These are phyloP conservation scores for Tetrapisispora nanseiensis DNA, from an alignment of 805 yeast species.

Conservation along the genomic window DNA sequence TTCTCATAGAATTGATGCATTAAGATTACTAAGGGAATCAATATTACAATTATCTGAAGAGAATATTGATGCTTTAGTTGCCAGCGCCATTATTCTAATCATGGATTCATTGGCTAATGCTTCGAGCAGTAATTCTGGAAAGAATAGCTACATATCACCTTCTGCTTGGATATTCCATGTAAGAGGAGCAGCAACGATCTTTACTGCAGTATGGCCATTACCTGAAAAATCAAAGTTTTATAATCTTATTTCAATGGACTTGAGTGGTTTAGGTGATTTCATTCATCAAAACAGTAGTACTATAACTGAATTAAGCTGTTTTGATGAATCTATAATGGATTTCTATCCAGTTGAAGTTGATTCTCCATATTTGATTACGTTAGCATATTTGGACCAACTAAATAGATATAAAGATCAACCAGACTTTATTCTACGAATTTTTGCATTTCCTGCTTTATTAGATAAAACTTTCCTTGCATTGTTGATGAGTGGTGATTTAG, in stretches of 20 bases:
- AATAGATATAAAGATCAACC: constrained; percentile 74
- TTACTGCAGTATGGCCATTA: constrained; percentile 91
- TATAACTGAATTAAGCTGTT: constrained; percentile 59
- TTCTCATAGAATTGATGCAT: constrained; percentile 78
- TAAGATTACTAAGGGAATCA: constrained; percentile 71
- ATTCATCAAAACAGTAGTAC: constrained; percentile 31
- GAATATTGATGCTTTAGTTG: constrained; percentile 87
- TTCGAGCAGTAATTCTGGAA: constrained; percentile 32
- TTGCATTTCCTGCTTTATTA: constrained; percentile 87
- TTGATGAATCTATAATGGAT: constrained; percentile 77
- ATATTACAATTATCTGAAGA: constrained; percentile 74
- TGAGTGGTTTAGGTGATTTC: constrained; percentile 77
- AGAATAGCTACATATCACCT: constrained; percentile 52
- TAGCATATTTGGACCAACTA: constrained; percentile 76
- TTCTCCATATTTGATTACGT: constrained; percentile 77
- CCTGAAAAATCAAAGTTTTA: constrained; percentile 59
- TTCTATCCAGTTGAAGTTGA: constrained; percentile 74
- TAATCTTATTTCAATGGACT: constrained; percentile 70
- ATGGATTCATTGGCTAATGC: constrained; percentile 95
- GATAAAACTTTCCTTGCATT: constrained; percentile 72
- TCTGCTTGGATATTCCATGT: constrained; percentile 97
- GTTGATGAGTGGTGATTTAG: constrained; percentile 73
- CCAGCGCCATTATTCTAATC: constrained; percentile 77
- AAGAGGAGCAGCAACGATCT: constrained; percentile 90
- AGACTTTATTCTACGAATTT: constrained; percentile 77